Conservation (phyloP, 2,329 filamentous ascomycete genomes). For the Clonostachys byssicola region DNA sequence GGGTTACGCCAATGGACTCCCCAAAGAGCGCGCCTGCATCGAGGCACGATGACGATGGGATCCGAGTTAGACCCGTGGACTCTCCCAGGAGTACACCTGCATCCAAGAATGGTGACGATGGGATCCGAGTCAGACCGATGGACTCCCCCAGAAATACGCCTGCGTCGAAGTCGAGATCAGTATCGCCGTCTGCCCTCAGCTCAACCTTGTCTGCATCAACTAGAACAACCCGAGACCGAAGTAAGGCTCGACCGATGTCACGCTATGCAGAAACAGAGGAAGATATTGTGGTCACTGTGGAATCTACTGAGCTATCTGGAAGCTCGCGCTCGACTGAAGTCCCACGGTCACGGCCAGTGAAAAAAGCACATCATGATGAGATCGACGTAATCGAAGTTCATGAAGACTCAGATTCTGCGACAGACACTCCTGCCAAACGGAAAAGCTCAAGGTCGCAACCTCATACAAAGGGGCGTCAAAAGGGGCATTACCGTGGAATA, state of each 20-base stretch:
- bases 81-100: background rate
- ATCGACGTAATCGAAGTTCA: slow-evolving; percentile 20
- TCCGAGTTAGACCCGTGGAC: too few species aligned
- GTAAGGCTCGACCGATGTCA: slow-evolving; percentile 11
- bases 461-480: background rate
- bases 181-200: background rate
- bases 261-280: slow-evolving; percentile 5
- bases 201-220: slow-evolving; percentile 9
- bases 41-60: too few species aligned
- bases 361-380: background rate
- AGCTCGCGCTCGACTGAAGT: background rate
- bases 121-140: slow-evolving; percentile 17
- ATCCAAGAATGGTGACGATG: slow-evolving; percentile 14
- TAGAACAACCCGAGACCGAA: slow-evolving; percentile 13
- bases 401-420: slow-evolving; percentile 29
- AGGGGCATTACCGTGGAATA: slow-evolving; percentile 13
- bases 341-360: too few species aligned
- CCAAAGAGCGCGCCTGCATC: background rate
- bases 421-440: slow-evolving; percentile 31
- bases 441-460: slow-evolving; percentile 16
- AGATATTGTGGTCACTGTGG: slow-evolving; percentile 18
- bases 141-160: slow-evolving; percentile 1
- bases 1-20: slow-evolving; percentile 1
- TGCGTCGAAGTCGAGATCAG: background rate
- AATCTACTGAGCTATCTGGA: slow-evolving; percentile 12